These are phyloP conservation scores for Leccinum boreale DNA, from an alignment of 768 basidiomycete species.

Conservation along the genomic window DNA sequence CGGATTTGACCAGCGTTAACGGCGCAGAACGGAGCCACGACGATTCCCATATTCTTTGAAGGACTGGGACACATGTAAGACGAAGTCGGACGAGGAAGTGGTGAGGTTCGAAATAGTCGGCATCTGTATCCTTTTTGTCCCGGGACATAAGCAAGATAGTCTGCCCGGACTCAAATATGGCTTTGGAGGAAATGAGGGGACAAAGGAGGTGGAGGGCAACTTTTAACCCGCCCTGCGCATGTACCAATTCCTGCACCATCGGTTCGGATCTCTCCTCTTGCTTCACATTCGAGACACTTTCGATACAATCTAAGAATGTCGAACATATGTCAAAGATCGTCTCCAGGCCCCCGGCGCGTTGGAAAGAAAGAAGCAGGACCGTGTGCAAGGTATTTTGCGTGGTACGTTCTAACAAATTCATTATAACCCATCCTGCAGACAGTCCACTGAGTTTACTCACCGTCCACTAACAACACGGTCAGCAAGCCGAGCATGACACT, in stretches of 20 bases:
- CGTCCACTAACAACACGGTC: constrained; percentile 55
- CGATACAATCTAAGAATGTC: constrained; percentile 55
- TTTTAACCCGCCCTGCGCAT: constrained; percentile 80
- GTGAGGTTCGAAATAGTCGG: constrained; percentile 79
- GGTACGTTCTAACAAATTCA: constrained; percentile 59
- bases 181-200: constrained; percentile 73
- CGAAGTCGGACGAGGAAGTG: constrained; percentile 86
- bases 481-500: constrained; percentile 53
- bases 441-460: constrained; percentile 29
- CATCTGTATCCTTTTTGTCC: constrained; percentile 76
- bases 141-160: constrained; percentile 66
- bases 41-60: constrained; percentile 75
- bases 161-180: constrained; percentile 83
- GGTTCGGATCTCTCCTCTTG: constrained; percentile 56
- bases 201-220: constrained; percentile 75
- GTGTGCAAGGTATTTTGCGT: constrained; percentile 75
- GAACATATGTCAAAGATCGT: constrained; percentile 58
- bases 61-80: constrained; percentile 60
- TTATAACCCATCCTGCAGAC: not conserved
- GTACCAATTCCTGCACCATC: constrained; percentile 62
- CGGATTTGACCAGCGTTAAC: constrained; percentile 66
- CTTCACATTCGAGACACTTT: constrained; percentile 44
- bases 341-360: constrained; percentile 67
- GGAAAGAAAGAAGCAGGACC: constrained; percentile 73
- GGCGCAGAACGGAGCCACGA: constrained; percentile 79